A percentile compares a stretch with the other conserved stretches of the same genome.
phyloP scores from a whole-genome alignment of 768 basidiomycete species.

The Amanita jacksonii region DNA sequence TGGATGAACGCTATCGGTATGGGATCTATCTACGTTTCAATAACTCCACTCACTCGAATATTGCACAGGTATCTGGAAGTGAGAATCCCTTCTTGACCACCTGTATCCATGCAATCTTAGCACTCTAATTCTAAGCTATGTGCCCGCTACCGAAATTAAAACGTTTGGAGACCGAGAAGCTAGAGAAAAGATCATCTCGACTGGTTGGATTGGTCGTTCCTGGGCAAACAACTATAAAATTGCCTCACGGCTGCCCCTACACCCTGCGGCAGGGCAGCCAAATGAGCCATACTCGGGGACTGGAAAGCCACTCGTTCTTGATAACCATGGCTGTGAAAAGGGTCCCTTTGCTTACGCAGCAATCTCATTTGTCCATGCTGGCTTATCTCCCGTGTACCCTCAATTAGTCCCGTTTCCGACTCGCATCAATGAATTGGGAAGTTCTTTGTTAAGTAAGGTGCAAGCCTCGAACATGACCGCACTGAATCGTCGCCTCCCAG shows the following conservation, averaged over 20 bases:
- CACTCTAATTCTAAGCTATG: constrained; percentile 53
- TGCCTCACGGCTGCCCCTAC: constrained; percentile 72
- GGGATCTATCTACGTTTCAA: constrained; percentile 6
- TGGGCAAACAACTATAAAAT: constrained; percentile 86
- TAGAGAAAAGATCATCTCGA: constrained; percentile 66
- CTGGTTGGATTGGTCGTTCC: constrained; percentile 67
- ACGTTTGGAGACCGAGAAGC: constrained; percentile 71
- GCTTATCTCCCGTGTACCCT: constrained; percentile 68
- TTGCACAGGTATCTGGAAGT: constrained; percentile 76
- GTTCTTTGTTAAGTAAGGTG: constrained; percentile 59
- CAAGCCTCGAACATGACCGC: constrained; percentile 57
- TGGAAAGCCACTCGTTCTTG: too few species aligned
- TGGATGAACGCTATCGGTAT: constrained; percentile 86
- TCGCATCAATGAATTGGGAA: constrained; percentile 68
- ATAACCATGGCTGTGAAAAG: constrained; percentile 22
- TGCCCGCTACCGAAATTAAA: constrained; percentile 69
- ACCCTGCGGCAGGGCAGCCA: too few species aligned
- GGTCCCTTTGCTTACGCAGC: constrained; percentile 65
- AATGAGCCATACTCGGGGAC: too few species aligned
- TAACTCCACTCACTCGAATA: constrained; percentile 4
- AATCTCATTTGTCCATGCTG: constrained; percentile 90
- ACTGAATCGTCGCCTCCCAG: constrained; percentile 78
- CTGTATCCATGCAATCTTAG: background rate
- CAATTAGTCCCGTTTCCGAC: constrained; percentile 76
- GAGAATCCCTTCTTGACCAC: constrained; percentile 9